A percentile compares a stretch with the other conserved stretches of the same genome.
Evolutionary conservation across 106 monocot genomes (phyloP).

Genomic region (Apostasia ramifera): DNA sequence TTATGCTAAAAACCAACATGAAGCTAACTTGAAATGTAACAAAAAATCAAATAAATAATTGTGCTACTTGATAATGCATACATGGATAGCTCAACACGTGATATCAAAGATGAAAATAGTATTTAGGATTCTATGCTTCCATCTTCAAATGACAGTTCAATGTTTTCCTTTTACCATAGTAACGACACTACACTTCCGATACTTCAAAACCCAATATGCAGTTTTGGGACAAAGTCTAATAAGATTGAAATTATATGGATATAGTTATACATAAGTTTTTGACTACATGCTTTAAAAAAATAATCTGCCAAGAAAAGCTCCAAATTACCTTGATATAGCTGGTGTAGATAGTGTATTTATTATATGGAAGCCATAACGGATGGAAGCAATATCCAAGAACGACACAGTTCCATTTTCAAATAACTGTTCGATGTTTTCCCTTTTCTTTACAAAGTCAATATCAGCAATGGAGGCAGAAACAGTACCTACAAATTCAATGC

Average conservation of each 20-base stretch:
- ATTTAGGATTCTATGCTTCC: too few species aligned
- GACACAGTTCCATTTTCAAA: constrained; percentile 92
- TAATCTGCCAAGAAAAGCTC: background rate
- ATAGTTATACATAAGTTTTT: background rate
- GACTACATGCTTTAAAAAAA: background rate
- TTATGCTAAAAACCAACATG: too few species aligned
- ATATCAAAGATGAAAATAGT: too few species aligned
- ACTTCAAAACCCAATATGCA: too few species aligned
- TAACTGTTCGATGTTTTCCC: constrained; percentile 62
- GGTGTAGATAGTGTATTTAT: constrained; percentile 52
- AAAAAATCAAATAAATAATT: too few species aligned
- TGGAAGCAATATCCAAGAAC: constrained; percentile 77
- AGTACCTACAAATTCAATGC: constrained; percentile 43
- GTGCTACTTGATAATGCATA: too few species aligned
- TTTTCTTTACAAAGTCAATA: constrained; percentile 71
- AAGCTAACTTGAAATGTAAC: too few species aligned
- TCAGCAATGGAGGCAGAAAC: constrained; percentile 85
- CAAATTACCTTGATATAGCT: constrained; percentile 59
- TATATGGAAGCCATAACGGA: constrained; percentile 79
- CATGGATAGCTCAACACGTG: too few species aligned
- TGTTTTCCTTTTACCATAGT: too few species aligned
- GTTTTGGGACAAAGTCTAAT: too few species aligned
- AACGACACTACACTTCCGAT: too few species aligned
- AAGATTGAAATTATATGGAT: background rate
- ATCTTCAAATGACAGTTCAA: too few species aligned